These are phyloP conservation scores for Cordyceps farinosa DNA, from an alignment of 2,329 filamentous ascomycete genomes.

Conservation along the genomic window DNA sequence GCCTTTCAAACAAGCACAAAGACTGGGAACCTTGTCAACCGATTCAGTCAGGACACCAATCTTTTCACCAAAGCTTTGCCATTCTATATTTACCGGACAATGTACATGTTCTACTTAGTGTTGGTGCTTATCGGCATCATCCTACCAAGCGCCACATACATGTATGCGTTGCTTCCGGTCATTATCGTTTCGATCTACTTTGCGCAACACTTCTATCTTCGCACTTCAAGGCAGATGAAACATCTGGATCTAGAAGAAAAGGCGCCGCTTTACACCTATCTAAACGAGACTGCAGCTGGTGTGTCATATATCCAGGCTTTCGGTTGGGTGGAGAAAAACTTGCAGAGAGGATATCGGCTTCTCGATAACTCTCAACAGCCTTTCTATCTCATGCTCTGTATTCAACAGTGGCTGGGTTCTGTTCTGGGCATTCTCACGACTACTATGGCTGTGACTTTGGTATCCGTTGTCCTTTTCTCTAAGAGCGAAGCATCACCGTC, in stretches of 20 bases:
- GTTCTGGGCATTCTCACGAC: slow-evolving; percentile 45
- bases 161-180: slow-evolving; percentile 41
- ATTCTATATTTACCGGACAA: neutral
- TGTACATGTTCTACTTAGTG: neutral
- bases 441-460: slow-evolving; percentile 42
- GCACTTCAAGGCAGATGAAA: slow-evolving; percentile 31
- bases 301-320: slow-evolving; percentile 33
- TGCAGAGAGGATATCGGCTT: slow-evolving; percentile 20
- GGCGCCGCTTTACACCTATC: slow-evolving; percentile 28
- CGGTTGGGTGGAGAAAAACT: slow-evolving; percentile 26
- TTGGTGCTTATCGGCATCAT: neutral
- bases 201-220: slow-evolving; percentile 30
- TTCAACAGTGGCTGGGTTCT: slow-evolving; percentile 48
- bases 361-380: slow-evolving; percentile 34
- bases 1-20: neutral
- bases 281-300: slow-evolving; percentile 26
- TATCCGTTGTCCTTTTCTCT: slow-evolving; percentile 33
- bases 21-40: neutral
- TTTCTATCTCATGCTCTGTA: slow-evolving; percentile 41
- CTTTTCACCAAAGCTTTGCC: neutral
- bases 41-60: slow-evolving; percentile 2
- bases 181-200: slow-evolving; percentile 22
- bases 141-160: neutral
- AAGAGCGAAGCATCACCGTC: neutral
- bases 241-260: slow-evolving; percentile 30